A percentile compares a stretch with the other conserved stretches of the same genome.
These are phyloP conservation scores for Penicillium herquei DNA, from an alignment of 495 filamentous ascomycete genomes.

Conservation along the genomic window DNA sequence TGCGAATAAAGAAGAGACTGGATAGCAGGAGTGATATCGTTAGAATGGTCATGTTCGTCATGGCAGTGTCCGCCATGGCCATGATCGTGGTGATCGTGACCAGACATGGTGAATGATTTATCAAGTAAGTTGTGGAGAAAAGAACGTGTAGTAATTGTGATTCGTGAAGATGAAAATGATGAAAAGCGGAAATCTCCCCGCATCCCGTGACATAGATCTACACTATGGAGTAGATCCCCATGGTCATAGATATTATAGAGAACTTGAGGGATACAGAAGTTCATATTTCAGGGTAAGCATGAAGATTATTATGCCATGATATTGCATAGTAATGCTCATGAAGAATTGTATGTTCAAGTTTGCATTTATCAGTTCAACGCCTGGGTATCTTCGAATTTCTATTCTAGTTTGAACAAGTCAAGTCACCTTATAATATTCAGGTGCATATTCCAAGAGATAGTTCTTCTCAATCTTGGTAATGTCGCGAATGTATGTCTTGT, in stretches of 20 bases:
- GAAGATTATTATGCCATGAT: too few species aligned
- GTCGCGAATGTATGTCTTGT: constrained; percentile 89
- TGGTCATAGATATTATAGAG: too few species aligned
- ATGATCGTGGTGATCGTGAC: constrained; percentile 44
- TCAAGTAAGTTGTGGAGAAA: neutral
- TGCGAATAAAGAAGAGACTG: constrained; percentile 87
- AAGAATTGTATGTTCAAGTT: too few species aligned
- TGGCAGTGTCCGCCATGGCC: constrained; percentile 43
- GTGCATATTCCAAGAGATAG: constrained; percentile 88
- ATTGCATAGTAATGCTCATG: too few species aligned
- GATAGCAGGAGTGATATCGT: constrained; percentile 86
- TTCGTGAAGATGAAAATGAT: neutral
- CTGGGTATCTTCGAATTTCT: neutral
- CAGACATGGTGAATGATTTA: constrained; percentile 32
- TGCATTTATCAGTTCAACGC: neutral
- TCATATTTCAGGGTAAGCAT: too few species aligned
- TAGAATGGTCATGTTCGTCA: constrained; percentile 71
- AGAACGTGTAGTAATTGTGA: neutral
- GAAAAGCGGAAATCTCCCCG: neutral
- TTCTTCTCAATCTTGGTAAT: constrained; percentile 86
- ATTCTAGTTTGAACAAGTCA: constrained; percentile 9
- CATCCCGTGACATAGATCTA: constrained; percentile 21
- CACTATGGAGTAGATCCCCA: neutral
- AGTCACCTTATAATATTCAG: constrained; percentile 72
- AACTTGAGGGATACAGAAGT: too few species aligned